Conservation (phyloP, 2,329 filamentous ascomycete genomes). For the Trichoderma harzianum region DNA sequence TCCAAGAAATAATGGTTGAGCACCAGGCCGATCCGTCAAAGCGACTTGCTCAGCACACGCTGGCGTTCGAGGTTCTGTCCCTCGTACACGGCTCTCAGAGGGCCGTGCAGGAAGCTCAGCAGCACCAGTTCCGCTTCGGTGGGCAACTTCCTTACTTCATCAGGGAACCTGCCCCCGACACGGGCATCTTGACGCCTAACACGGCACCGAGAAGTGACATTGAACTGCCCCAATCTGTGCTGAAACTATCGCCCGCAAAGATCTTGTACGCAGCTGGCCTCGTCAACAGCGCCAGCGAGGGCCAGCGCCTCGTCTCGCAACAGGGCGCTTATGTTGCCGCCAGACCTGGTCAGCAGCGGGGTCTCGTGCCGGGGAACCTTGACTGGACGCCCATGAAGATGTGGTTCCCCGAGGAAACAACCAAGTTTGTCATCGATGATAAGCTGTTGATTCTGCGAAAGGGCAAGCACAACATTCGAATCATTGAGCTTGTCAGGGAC, state of each 20-base stretch:
- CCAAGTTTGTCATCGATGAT: constrained; percentile 58
- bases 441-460: constrained; percentile 58
- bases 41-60: constrained; percentile 74
- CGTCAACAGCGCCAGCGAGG: constrained; percentile 53
- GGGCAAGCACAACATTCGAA: constrained; percentile 61
- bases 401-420: constrained; percentile 55
- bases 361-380: constrained; percentile 49
- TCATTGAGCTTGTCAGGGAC: constrained; percentile 58
- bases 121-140: constrained; percentile 51
- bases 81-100: constrained; percentile 69
- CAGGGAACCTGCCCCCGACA: constrained; percentile 30
- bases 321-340: constrained; percentile 61
- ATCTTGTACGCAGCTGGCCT: constrained; percentile 61
- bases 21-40: constrained; percentile 67
- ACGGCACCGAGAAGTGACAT: constrained; percentile 53
- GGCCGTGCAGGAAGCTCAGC: constrained; percentile 59
- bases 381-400: constrained; percentile 60
- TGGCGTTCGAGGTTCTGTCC: constrained; percentile 78
- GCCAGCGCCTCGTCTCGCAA: constrained; percentile 52
- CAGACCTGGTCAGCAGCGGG: constrained; percentile 40
- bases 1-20: constrained; percentile 62
- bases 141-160: constrained; percentile 30
- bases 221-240: constrained; percentile 55
- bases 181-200: constrained; percentile 39
- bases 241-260: constrained; percentile 54